phyloP scores from a whole-genome alignment of 352 stramenopile species.

The Phytophthora multivora region DNA sequence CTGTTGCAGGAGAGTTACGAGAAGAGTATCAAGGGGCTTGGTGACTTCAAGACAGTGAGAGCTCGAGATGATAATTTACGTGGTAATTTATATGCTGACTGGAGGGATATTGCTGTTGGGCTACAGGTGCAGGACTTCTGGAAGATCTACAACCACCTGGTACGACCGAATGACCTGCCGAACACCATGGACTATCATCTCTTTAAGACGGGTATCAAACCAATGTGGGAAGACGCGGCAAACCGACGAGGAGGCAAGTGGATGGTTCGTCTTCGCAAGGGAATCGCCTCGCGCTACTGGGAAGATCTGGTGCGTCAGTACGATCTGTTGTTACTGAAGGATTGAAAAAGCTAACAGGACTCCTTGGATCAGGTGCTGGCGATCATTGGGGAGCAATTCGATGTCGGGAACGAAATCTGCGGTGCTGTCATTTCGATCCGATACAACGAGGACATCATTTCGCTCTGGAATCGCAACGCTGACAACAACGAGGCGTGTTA shows the following conservation, averaged over 20 bases:
- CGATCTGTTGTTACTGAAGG: background rate
- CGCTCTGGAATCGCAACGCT: slow-evolving; percentile 94
- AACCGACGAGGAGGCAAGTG: slow-evolving; percentile 93
- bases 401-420: slow-evolving; percentile 94
- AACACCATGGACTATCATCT: slow-evolving; percentile 94
- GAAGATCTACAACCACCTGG: slow-evolving; percentile 93
- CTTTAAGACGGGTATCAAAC: slow-evolving; percentile 95
- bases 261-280: slow-evolving; percentile 93
- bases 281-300: slow-evolving; percentile 91
- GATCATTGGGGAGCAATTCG: slow-evolving; percentile 94
- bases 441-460: slow-evolving; percentile 94
- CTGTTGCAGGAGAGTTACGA: slow-evolving; percentile 88
- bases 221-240: slow-evolving; percentile 93
- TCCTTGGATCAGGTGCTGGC: slow-evolving; percentile 68
- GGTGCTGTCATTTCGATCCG: slow-evolving; percentile 91
- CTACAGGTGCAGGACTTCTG: slow-evolving; percentile 91
- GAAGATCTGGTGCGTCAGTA: slow-evolving; percentile 80
- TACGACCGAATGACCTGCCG: slow-evolving; percentile 89
- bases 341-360: slow-evolving; percentile 3
- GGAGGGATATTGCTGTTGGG: background rate
- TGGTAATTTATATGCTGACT: slow-evolving; percentile 1
- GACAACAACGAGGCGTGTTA: slow-evolving; percentile 92
- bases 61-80: background rate
- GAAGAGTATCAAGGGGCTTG: slow-evolving; percentile 94
- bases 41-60: slow-evolving; percentile 90